Percentiles rank a stretch among this genome's conserved stretches.
Evolutionary conservation across 345 rosid species (phyloP).

Genomic region (Murraya koenigii): DNA sequence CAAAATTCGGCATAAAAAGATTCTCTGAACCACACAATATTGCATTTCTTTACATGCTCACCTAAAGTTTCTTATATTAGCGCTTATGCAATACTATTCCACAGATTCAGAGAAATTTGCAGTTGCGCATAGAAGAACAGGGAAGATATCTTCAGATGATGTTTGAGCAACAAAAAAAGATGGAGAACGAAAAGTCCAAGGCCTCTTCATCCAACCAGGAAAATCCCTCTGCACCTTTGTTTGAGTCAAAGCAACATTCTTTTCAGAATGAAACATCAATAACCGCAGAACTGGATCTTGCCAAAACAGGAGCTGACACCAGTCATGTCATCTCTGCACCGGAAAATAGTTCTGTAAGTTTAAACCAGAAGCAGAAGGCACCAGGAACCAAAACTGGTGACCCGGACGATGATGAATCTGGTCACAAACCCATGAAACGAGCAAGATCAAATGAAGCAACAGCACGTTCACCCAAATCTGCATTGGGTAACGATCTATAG

Average conservation of each 20-base stretch:
- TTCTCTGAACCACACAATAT: background rate
- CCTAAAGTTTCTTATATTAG: background rate
- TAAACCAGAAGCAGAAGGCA: conserved; percentile 19
- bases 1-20: background rate
- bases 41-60: background rate
- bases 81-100: background rate
- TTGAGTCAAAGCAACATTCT: background rate
- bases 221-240: background rate
- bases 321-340: background rate
- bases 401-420: background rate
- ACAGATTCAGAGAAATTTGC: conserved; percentile 87
- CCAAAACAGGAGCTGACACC: background rate
- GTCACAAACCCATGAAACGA: conserved; percentile 16
- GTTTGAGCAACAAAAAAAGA: conserved; percentile 54
- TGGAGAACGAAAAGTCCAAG: conserved; percentile 25
- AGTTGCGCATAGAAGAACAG: conserved; percentile 74
- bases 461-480: background rate
- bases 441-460: conserved; percentile 12
- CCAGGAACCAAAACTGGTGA: background rate
- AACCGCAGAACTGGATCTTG: conserved; percentile 10
- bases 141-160: conserved; percentile 63
- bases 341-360: background rate
- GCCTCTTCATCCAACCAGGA: conserved; percentile 8
- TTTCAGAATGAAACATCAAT: conserved; percentile 1
- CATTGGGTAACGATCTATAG: background rate